Evolutionary conservation across 345 rosid species (phyloP).

Genomic region (Brassica napus): Da-Ae NC_063439.1:19337001-19337500

Average conservation of each 20-base stretch:
- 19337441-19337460: too few relatives aligned
- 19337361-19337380: neutral
- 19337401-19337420: neutral
- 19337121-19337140: constrained; percentile 88
- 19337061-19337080: constrained; percentile 37
- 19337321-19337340: neutral
- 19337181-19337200: constrained; percentile 73
- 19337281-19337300: neutral
- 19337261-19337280: neutral
- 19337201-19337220: constrained; percentile 60
- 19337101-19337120: constrained; percentile 64
- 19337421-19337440: too few relatives aligned
- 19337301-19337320: neutral
- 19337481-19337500: too few relatives aligned
- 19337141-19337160: constrained; percentile 84
- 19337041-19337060: neutral
- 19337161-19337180: constrained; percentile 84
- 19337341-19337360: neutral
- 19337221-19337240: constrained; percentile 45
- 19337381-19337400: neutral
- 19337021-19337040: constrained; percentile 69
- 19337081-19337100: constrained; percentile 50
- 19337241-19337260: neutral
- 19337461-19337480: too few relatives aligned
- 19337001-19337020: constrained; percentile 57